Base-by-base conservation (phyloP, 2,329 filamentous ascomycete genomes). In the Paecilomyces sp. region DNA sequence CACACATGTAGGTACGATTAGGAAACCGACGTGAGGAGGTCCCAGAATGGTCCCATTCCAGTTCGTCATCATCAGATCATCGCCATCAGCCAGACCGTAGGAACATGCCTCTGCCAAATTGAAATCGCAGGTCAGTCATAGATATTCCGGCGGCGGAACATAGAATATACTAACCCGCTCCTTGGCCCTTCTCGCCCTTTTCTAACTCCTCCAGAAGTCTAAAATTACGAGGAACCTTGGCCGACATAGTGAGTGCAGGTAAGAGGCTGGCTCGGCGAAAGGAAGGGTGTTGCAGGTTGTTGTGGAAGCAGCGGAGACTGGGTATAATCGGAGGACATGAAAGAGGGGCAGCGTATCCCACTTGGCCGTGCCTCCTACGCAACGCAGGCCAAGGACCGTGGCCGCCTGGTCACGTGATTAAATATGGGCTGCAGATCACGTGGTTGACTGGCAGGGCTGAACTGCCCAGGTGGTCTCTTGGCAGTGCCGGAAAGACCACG, bases 41-140 rank as follows among this genome's bases (percentile, higher is more conserved):
- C 94, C 94, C 56, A 97, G 87, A 66, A 99, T 97, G 15, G 94
- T 99, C 70, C 93, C 94, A 71, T 96, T 96, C 94, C 94, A 99
- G 81, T 97, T 92, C 64, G 90, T 93, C 92, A 99, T 96, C 76
- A 94, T 85, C 65, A 97, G 85, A 71, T 99, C 94, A 72, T 97
- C 92, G 55, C 90, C 88, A 75, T 97, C 92, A 65, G 93, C 91
- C 59, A 99, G 85, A 69, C 94, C 94, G 70, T 97, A 97, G 53
- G 94, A 97, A 80, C 93, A 97, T 63, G 92, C 92, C 80, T 97
- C 94, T 94, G 67, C 59, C 33, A 18, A 36, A 53, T 36, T 25
- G n/a, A 57, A 24, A 56, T 13, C 7, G 25, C 24, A 55, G 5
- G 47, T 60, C 33, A 60, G 56, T 28, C 12, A 30, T 36, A 2